Evolutionary conservation across 805 yeast species (phyloP).

Genomic region (Zygosaccharomyces lentus): DNA sequence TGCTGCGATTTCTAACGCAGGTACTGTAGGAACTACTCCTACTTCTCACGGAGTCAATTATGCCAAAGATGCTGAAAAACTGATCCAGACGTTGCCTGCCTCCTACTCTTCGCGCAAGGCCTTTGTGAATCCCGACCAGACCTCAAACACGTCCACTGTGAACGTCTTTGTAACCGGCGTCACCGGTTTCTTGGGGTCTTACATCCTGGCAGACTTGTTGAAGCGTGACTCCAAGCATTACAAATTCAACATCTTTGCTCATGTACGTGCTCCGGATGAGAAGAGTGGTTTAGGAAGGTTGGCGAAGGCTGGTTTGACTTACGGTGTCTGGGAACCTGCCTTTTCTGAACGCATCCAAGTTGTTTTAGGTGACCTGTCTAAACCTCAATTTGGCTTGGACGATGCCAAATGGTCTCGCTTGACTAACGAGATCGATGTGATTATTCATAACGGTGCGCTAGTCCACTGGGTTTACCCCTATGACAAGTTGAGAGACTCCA

Average conservation of each 20-base stretch:
- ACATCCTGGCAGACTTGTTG: slow-evolving; percentile 73
- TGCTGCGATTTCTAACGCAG: slow-evolving; percentile 55
- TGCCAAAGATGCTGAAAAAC: slow-evolving; percentile 66
- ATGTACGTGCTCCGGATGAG: slow-evolving; percentile 78
- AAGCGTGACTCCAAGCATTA: slow-evolving; percentile 41
- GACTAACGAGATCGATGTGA: slow-evolving; percentile 62
- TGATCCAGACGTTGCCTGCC: slow-evolving; percentile 39
- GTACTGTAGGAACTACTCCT: slow-evolving; percentile 27
- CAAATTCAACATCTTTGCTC: slow-evolving; percentile 68
- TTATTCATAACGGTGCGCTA: slow-evolving; percentile 94
- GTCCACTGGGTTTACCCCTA: slow-evolving; percentile 99
- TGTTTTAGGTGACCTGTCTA: slow-evolving; percentile 78
- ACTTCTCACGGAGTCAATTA: slow-evolving; percentile 42
- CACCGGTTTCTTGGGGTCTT: slow-evolving; percentile 95
- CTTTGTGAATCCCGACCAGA: slow-evolving; percentile 19
- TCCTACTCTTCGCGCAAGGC: slow-evolving; percentile 44
- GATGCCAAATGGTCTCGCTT: slow-evolving; percentile 55
- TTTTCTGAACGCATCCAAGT: slow-evolving; percentile 59
- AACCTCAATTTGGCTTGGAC: slow-evolving; percentile 64
- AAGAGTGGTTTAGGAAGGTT: slow-evolving; percentile 73
- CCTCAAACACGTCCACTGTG: slow-evolving; percentile 33
- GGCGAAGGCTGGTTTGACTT: slow-evolving; percentile 67
- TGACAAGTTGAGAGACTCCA: slow-evolving; percentile 82
- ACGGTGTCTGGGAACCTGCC: slow-evolving; percentile 58
- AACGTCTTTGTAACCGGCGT: slow-evolving; percentile 89